Evolutionary conservation across 345 rosid species (phyloP), one percentile per base, ranked within the genome.

Genomic region (Eucalyptus guilfoylei): DNA sequence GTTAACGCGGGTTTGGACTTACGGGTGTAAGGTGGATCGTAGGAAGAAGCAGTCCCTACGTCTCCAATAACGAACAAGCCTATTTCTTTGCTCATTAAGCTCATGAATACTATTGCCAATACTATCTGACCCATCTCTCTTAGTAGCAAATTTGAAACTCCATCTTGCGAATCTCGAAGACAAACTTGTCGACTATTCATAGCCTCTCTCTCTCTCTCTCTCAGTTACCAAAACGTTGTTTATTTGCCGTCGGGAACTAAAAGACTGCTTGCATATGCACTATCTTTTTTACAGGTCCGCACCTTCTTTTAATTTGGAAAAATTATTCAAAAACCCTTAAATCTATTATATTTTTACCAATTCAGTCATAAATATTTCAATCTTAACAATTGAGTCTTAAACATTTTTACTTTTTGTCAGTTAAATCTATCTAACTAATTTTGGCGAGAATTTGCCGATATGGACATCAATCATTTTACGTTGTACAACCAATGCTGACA

Each of bases 31-130:
- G 91, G 92, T 40, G 92, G 92, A 47, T n/a, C 24, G 49, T 91
- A 92, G 44, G 90, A 89, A 52, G 91, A n/a, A 60, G 92, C 94
- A 21, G 88, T 91, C 81, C 94, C 94, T 10, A 91, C 85, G 42
- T 92, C 91, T 7, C 91, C 94, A 86, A 54, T 49, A 50, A 89
- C 88, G 3, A 54, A 12, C 69, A 26, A 60, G 81, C 76, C 52
- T 37, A 58, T 48, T 50, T 62, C 85, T 28, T 62, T 85, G 88
- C 88, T 90, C 32, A 89, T 34, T 37, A 87, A 62, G 52, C 90
- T 88, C 40, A 88, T 30, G 24, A 30, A 34, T 9, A n/a, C n/a
- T n/a, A n/a, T n/a, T n/a, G n/a, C n/a, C n/a, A n/a, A 4, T 60
- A 28, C 67, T 6, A 28, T 28, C 32, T 26, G 15, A 12, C 67